phyloP scores from a whole-genome alignment of 495 filamentous ascomycete species.

The Penicillium coffeae region DNA sequence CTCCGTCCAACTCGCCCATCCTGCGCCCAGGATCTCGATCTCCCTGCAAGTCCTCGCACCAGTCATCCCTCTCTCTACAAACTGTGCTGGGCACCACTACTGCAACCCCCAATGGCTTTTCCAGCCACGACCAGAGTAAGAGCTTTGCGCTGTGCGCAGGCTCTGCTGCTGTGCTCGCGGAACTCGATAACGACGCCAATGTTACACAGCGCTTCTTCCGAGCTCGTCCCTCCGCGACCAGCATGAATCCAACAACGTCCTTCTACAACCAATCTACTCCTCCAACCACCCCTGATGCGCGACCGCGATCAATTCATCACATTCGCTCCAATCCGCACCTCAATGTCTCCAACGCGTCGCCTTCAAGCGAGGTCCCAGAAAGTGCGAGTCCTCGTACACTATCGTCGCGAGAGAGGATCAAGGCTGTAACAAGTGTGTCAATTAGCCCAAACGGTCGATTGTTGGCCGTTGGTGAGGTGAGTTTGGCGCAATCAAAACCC shows the following conservation, averaged over 20 bases:
- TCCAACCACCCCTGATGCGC: constrained; percentile 42
- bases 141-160: constrained; percentile 89
- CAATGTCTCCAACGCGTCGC: constrained; percentile 28
- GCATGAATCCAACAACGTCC: constrained; percentile 54
- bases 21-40: constrained; percentile 59
- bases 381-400: constrained; percentile 63
- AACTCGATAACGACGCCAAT: constrained; percentile 65
- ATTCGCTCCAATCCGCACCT: constrained; percentile 28
- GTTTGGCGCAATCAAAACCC: constrained; percentile 5
- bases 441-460: constrained; percentile 87
- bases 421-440: constrained; percentile 91
- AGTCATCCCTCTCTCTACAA: constrained; percentile 63
- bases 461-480: constrained; percentile 85
- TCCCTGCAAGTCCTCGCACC: constrained; percentile 51
- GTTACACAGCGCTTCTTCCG: constrained; percentile 85
- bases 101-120: constrained; percentile 79
- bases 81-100: constrained; percentile 88
- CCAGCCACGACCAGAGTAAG: constrained; percentile 63
- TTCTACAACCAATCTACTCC: constrained; percentile 62
- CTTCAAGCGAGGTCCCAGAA: constrained; percentile 52
- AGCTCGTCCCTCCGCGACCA: constrained; percentile 73
- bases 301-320: constrained; percentile 30
- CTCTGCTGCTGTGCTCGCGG: constrained; percentile 86
- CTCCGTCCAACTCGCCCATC: constrained; percentile 75
- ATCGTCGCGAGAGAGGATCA: constrained; percentile 85